These are phyloP conservation scores for Rhizopogon parksii DNA, from an alignment of 1,284 basidiomycete species.

Conservation along the genomic window DNA sequence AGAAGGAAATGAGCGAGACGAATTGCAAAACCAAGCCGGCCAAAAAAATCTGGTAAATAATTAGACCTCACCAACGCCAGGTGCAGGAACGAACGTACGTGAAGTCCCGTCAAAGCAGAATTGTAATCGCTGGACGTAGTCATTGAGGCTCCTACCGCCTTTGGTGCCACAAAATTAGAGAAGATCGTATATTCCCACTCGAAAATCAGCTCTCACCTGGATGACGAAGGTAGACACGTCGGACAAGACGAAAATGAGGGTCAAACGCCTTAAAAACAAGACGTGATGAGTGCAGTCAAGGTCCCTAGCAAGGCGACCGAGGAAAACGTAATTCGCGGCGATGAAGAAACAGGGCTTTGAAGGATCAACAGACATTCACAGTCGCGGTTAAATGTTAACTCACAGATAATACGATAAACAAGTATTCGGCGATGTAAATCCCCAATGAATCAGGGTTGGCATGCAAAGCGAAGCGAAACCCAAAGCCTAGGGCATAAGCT, in stretches of 20 bases:
- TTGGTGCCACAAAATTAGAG: constrained; percentile 1
- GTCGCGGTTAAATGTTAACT: neutral
- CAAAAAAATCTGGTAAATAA: constrained; percentile 56
- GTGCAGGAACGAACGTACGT: constrained; percentile 30
- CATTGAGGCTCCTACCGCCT: constrained; percentile 11
- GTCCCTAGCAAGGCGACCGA: constrained; percentile 53
- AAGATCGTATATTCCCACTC: neutral
- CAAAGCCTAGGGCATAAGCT: constrained; percentile 50
- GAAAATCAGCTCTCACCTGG: constrained; percentile 32
- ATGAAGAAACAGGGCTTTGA: constrained; percentile 62
- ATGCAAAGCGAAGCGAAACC: constrained; percentile 29
- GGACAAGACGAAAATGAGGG: constrained; percentile 46
- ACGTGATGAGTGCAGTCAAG: constrained; percentile 46
- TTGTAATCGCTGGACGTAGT: neutral
- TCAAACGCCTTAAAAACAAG: constrained; percentile 49
- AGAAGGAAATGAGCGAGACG: constrained; percentile 58
- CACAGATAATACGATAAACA: constrained; percentile 62
- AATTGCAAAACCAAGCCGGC: constrained; percentile 59
- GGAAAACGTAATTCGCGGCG: constrained; percentile 63
- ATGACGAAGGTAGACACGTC: constrained; percentile 67
- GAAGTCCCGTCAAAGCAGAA: constrained; percentile 27
- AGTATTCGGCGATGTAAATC: constrained; percentile 53
- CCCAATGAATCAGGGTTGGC: constrained; percentile 33
- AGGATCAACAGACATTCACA: neutral
- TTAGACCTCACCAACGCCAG: constrained; percentile 55